phyloP scores from a whole-genome alignment of 1,284 basidiomycete genomes.

The Phlebopus sp. region DNA sequence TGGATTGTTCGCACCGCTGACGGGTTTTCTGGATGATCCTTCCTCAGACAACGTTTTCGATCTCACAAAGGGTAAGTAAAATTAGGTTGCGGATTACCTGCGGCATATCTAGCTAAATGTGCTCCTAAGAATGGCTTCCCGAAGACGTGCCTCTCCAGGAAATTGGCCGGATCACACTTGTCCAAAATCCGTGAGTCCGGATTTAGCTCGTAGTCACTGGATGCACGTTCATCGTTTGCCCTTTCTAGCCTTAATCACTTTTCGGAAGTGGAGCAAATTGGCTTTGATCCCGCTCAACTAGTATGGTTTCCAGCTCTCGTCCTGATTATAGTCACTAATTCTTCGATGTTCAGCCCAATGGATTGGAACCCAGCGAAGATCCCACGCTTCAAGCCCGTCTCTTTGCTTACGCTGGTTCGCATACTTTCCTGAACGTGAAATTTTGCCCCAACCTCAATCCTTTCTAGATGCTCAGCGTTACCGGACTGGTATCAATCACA shows the following conservation, averaged over 20 bases:
- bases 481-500: constrained; percentile 17
- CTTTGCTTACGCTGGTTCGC: constrained; percentile 35
- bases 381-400: constrained; percentile 42
- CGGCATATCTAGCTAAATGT: constrained; percentile 1
- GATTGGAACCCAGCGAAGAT: constrained; percentile 37
- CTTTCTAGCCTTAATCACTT: constrained; percentile 21
- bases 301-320: constrained; percentile 5
- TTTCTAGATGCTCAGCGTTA: constrained; percentile 22
- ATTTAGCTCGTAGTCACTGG: neutral
- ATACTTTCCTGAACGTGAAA: neutral
- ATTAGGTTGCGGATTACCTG: neutral
- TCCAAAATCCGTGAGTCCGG: constrained; percentile 34
- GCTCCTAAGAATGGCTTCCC: constrained; percentile 25
- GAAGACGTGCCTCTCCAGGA: constrained; percentile 36
- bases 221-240: neutral
- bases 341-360: constrained; percentile 9
- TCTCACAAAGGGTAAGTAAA: constrained; percentile 32
- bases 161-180: constrained; percentile 36
- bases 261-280: constrained; percentile 20
- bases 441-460: neutral
- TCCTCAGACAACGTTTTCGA: constrained; percentile 36
- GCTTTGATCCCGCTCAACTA: constrained; percentile 20
- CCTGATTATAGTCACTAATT: neutral
- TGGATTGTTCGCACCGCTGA: neutral
- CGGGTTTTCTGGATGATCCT: neutral